Conservation (phyloP, 2,329 filamentous ascomycete species). For the Fusarium caatingaense region DNA sequence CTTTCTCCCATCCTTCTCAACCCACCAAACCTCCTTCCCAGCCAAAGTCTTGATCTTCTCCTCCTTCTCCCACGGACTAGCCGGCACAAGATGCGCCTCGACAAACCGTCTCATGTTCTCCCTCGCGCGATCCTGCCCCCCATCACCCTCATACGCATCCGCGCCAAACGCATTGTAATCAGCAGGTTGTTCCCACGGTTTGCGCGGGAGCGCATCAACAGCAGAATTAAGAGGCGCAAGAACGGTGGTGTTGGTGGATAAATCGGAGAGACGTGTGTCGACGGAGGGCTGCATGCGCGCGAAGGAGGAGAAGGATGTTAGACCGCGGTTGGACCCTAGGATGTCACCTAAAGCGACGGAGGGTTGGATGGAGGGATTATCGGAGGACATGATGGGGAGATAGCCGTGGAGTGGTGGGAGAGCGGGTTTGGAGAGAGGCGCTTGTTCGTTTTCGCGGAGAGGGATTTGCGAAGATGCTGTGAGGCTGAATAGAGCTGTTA, state of each 20-base stretch:
- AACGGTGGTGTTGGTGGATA: constrained; percentile 78
- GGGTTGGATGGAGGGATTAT: constrained; percentile 51
- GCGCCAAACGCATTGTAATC: constrained; percentile 77
- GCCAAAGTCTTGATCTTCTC: constrained; percentile 73
- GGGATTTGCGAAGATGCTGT: constrained; percentile 19
- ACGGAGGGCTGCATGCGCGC: constrained; percentile 80
- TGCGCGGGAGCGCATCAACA: constrained; percentile 80
- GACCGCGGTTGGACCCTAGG: constrained; percentile 79
- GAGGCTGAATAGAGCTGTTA: constrained; percentile 34
- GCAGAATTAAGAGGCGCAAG: constrained; percentile 88
- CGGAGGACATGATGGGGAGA: constrained; percentile 46
- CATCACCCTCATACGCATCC: constrained; percentile 78
- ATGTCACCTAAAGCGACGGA: constrained; percentile 83
- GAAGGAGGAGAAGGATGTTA: constrained; percentile 87
- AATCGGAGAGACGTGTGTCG: constrained; percentile 74
- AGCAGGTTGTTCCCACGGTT: constrained; percentile 84
- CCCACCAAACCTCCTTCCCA: constrained; percentile 83
- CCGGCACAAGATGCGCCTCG: constrained; percentile 82
- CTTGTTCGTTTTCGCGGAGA: constrained; percentile 12
- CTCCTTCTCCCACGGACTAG: constrained; percentile 78
- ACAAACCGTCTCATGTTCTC: constrained; percentile 84
- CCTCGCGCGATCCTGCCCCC: constrained; percentile 80
- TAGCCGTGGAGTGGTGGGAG: constrained; percentile 34
- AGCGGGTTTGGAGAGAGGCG: not conserved
- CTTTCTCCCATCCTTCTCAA: constrained; percentile 73